These are phyloP conservation scores for Miscanthus lutarioriparius DNA, from an alignment of 176 grass and related monocot species.

Conservation along the genomic window DNA sequence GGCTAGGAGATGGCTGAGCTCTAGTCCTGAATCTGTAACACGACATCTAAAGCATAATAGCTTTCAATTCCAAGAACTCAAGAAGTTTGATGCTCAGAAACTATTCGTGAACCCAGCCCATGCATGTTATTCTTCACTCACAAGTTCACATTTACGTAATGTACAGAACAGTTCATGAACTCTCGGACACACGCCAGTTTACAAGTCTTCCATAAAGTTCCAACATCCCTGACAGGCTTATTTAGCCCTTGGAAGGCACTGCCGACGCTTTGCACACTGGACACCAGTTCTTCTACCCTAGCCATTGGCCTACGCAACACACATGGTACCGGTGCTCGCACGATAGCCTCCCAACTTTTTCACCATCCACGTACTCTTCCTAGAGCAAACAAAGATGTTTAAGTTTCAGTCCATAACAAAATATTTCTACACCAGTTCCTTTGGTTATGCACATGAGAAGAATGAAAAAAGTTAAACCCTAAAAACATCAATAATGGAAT, in stretches of 20 bases:
- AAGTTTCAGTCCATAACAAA: neutral
- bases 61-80: no score
- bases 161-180: neutral
- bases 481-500: neutral
- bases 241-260: conserved; percentile 4
- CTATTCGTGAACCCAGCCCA: no score
- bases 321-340: conserved; percentile 78
- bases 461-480: neutral
- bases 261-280: conserved; percentile 68
- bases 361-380: conserved; percentile 62
- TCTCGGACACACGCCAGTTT: neutral
- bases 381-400: conserved; percentile 21
- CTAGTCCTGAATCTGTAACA: no score
- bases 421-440: neutral
- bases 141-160: no score
- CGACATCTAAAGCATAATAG: no score
- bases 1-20: no score
- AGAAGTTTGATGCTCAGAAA: no score
- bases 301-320: conserved; percentile 63
- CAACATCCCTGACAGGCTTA: neutral
- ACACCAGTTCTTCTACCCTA: conserved; percentile 71
- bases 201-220: neutral
- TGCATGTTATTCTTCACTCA: no score
- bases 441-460: neutral
- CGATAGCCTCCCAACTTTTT: conserved; percentile 45